Evolutionary conservation across 139 green algal genomes (phyloP).

Genomic region (Tetradesmus lagerheimii): DNA sequence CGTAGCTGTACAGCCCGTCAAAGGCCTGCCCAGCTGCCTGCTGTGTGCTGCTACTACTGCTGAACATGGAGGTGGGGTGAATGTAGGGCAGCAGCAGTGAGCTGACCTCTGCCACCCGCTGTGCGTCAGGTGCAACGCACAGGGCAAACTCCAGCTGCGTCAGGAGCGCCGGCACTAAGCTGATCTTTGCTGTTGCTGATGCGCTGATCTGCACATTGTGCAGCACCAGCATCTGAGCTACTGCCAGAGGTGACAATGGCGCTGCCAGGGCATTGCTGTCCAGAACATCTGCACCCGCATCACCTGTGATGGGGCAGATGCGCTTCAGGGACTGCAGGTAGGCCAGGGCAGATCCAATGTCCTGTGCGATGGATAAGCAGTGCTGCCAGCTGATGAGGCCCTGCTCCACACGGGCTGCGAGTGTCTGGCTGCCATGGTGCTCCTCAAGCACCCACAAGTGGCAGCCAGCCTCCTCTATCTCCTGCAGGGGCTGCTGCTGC

Average conservation of each 20-base stretch:
- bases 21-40: slow-evolving; percentile 4
- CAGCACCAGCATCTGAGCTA: slow-evolving; percentile 44
- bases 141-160: slow-evolving; percentile 64
- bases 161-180: slow-evolving; percentile 66
- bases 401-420: slow-evolving; percentile 60
- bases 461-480: slow-evolving; percentile 13
- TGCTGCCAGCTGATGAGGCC: slow-evolving; percentile 73
- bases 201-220: slow-evolving; percentile 61
- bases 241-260: slow-evolving; percentile 37
- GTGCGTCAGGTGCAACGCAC: slow-evolving; percentile 24
- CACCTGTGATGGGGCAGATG: slow-evolving; percentile 22
- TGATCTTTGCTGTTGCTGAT: slow-evolving; percentile 58
- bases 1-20: slow-evolving; percentile 62
- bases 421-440: slow-evolving; percentile 60
- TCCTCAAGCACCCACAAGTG: slow-evolving; percentile 74
- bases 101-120: slow-evolving; percentile 6
- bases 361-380: slow-evolving; percentile 45
- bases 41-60: slow-evolving; percentile 4
- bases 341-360: slow-evolving; percentile 64
- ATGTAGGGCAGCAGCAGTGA: slow-evolving; percentile 64
- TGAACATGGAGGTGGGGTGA: slow-evolving; percentile 61
- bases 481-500: slow-evolving; percentile 9
- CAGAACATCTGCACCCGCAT: slow-evolving; percentile 3
- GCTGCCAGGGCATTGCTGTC: slow-evolving; percentile 43
- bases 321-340: slow-evolving; percentile 64